phyloP scores from a whole-genome alignment of 83 land plant genomes.

The Picea mariana region DNA sequence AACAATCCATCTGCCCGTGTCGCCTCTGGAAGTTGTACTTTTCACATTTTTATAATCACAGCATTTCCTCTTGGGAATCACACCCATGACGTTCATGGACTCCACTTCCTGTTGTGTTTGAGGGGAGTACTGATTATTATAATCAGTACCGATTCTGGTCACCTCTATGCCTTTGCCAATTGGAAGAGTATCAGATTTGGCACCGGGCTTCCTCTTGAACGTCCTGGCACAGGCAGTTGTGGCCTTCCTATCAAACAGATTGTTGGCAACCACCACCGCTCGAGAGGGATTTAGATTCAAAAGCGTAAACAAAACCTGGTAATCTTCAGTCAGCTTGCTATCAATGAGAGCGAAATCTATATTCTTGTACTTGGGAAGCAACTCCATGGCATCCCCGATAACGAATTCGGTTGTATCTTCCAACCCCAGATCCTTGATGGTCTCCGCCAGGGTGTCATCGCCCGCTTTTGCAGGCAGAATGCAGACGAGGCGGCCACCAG shows the following conservation, averaged over 20 bases:
- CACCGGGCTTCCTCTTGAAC: constrained; percentile 23
- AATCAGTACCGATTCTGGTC: constrained; percentile 30
- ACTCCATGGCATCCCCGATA: constrained; percentile 47
- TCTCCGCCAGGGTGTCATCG: constrained; percentile 12
- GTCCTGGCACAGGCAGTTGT: constrained; percentile 18
- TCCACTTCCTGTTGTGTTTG: background rate
- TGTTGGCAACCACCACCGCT: constrained; percentile 57
- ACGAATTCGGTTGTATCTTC: constrained; percentile 41
- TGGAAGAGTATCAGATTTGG: constrained; percentile 43
- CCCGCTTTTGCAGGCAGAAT: constrained; percentile 31
- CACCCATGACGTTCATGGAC: background rate
- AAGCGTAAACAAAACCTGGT: constrained; percentile 23
- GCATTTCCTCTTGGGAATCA: background rate
- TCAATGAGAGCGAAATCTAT: constrained; percentile 57
- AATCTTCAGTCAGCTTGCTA: constrained; percentile 33
- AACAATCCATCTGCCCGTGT: constrained; percentile 41
- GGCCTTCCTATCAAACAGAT: constrained; percentile 31
- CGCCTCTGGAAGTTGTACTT: background rate
- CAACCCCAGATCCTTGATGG: constrained; percentile 41
- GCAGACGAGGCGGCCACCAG: constrained; percentile 63
- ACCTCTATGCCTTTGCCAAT: constrained; percentile 70
- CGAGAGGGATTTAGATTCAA: constrained; percentile 41
- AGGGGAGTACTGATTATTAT: background rate
- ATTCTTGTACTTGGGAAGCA: constrained; percentile 36
- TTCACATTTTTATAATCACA: background rate